Evolutionary conservation across 2,329 filamentous ascomycete genomes (phyloP).

Genomic region (Aspergillus pseudoglaucus): DNA sequence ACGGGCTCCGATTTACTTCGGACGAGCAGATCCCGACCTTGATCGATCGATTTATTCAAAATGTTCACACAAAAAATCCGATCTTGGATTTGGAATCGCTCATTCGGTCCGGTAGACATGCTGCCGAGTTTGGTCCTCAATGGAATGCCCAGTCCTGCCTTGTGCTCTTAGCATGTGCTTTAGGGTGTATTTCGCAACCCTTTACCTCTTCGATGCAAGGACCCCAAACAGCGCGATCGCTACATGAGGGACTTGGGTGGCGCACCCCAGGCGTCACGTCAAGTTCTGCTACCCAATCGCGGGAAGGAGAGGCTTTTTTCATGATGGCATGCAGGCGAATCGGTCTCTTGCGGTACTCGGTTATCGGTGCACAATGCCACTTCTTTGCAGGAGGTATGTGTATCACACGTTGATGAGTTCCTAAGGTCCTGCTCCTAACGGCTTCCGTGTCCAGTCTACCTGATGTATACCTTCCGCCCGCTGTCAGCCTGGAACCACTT

Average conservation of each 20-base stretch:
- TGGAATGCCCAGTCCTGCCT: constrained; percentile 30
- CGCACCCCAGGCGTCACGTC: not conserved
- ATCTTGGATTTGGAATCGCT: constrained; percentile 26
- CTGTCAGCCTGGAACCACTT: constrained; percentile 36
- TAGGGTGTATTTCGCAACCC: constrained; percentile 22
- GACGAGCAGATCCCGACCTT: constrained; percentile 24
- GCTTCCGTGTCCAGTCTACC: not conserved
- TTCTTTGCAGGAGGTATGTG: constrained; percentile 36
- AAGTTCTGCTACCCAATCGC: constrained; percentile 5
- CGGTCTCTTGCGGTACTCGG: constrained; percentile 20
- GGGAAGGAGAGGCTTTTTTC: constrained; percentile 24
- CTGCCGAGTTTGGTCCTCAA: constrained; percentile 19
- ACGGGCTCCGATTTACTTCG: constrained; percentile 6
- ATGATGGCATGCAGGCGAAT: constrained; percentile 23
- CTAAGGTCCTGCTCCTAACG: not conserved
- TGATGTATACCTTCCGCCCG: constrained; percentile 35
- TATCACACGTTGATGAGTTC: constrained; percentile 9
- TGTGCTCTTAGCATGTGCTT: constrained; percentile 25
- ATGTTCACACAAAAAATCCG: constrained; percentile 34
- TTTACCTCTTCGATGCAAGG: constrained; percentile 9
- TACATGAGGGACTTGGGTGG: not conserved
- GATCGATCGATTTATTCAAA: constrained; percentile 25
- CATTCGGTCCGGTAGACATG: constrained; percentile 13
- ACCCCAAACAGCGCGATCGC: constrained; percentile 1
- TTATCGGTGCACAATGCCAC: constrained; percentile 33